phyloP scores from a whole-genome alignment of 805 yeast species.

The Wickerhamiella nectarea region DNA sequence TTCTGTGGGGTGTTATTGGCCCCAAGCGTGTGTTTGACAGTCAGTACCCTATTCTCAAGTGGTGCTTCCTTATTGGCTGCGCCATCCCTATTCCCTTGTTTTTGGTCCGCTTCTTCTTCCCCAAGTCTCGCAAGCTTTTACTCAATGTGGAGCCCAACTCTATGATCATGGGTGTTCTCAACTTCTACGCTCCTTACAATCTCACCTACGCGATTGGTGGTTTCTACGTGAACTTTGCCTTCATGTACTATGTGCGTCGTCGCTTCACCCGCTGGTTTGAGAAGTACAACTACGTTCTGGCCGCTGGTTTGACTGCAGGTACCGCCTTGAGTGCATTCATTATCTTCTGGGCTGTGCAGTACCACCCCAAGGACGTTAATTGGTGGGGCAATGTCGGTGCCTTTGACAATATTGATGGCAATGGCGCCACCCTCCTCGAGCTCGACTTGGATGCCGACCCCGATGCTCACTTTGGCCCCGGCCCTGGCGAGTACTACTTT shows the following conservation, averaged over 20 bases:
- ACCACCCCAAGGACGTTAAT: conserved; percentile 28
- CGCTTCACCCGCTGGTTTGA: conserved; percentile 41
- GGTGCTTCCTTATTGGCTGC: conserved; percentile 48
- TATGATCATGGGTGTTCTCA: conserved; percentile 16
- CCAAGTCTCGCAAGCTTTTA: conserved; percentile 9
- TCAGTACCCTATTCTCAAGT: conserved; percentile 48
- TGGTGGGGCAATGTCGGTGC: conserved; percentile 52
- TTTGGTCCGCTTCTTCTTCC: conserved; percentile 15
- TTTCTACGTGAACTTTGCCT: conserved; percentile 11
- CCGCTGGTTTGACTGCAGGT: conserved; percentile 46
- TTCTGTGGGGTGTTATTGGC: conserved; percentile 34
- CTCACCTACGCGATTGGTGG: conserved; percentile 12
- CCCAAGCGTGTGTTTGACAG: conserved; percentile 40
- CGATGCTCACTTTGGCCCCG: not conserved
- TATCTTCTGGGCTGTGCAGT: conserved; percentile 39
- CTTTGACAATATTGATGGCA: conserved; percentile 16
- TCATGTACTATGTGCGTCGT: conserved; percentile 27
- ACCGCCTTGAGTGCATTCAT: conserved; percentile 46
- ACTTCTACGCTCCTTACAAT: conserved; percentile 17
- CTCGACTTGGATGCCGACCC: not conserved
- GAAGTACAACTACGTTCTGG: conserved; percentile 35
- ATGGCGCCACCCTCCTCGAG: not conserved
- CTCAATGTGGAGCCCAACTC: conserved; percentile 37
- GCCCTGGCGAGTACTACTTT: not conserved
- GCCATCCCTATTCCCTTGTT: conserved; percentile 17